Evolutionary conservation across 768 basidiomycete species (phyloP).

Genomic region (Pleurotus platypus): DNA sequence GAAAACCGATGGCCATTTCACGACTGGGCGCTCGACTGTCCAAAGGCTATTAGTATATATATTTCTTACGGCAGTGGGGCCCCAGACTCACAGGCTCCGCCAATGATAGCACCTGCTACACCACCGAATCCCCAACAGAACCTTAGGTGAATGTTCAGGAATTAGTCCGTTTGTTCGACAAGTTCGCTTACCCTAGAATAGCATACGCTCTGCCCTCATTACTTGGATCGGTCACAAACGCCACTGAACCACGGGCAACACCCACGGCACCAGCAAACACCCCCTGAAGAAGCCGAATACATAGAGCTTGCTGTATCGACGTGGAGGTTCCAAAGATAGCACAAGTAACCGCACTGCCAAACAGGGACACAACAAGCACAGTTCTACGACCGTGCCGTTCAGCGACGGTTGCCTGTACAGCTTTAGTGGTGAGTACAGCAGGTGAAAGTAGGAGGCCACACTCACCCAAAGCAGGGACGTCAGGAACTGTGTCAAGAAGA

Average conservation of each 20-base stretch:
- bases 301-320: conserved; percentile 75
- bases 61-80: background rate
- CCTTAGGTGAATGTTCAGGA: conserved; percentile 28
- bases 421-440: no score
- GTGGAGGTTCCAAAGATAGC: conserved; percentile 75
- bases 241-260: conserved; percentile 85
- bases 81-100: conserved; percentile 66
- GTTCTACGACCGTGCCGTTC: conserved; percentile 84
- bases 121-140: conserved; percentile 98
- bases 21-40: conserved; percentile 77
- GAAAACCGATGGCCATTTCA: conserved; percentile 83
- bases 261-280: conserved; percentile 93
- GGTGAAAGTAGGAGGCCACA: conserved; percentile 1
- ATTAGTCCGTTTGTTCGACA: no score
- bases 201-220: conserved; percentile 97
- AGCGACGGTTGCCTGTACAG: conserved; percentile 79
- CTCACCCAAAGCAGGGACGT: conserved; percentile 90
- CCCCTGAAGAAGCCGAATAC: conserved; percentile 84
- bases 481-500: conserved; percentile 94
- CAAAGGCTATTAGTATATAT: conserved; percentile 3
- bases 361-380: conserved; percentile 79
- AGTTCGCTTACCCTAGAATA: conserved; percentile 64
- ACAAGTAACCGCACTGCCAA: conserved; percentile 83
- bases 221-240: conserved; percentile 82
- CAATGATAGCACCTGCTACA: conserved; percentile 84